A percentile compares a stretch with the other conserved stretches of the same genome.
phyloP scores from a whole-genome alignment of 495 filamentous ascomycete genomes.

The Penicillium riverlandense region DNA sequence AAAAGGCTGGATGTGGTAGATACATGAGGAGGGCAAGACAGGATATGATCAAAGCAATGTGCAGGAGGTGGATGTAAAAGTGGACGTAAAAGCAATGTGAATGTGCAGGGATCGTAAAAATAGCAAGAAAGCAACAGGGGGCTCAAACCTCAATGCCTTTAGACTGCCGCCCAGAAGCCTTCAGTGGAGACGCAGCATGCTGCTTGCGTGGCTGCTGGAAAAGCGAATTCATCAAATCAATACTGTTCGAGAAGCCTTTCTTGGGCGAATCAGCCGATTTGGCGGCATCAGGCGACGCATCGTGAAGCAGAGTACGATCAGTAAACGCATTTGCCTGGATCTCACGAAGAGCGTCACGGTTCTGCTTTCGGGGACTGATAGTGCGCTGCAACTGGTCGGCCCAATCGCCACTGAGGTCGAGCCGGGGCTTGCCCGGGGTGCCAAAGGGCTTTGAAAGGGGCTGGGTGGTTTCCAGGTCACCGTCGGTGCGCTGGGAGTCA shows the following conservation, averaged over 20 bases:
- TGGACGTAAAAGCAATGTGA: constrained; percentile 1
- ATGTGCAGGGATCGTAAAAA: constrained; percentile 17
- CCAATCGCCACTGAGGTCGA: constrained; percentile 64
- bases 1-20: constrained; percentile 7
- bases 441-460: constrained; percentile 34
- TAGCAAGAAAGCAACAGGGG: constrained; percentile 30
- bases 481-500: constrained; percentile 32
- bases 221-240: constrained; percentile 88
- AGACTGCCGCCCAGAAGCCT: constrained; percentile 39
- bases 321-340: constrained; percentile 50
- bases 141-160: constrained; percentile 70
- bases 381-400: constrained; percentile 85
- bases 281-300: constrained; percentile 23
- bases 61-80: constrained; percentile 7
- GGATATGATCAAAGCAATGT: constrained; percentile 4
- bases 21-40: constrained; percentile 13
- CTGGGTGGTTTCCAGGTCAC: constrained; percentile 40
- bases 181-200: constrained; percentile 26
- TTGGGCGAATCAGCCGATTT: constrained; percentile 29
- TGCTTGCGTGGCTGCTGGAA: constrained; percentile 49
- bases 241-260: constrained; percentile 64
- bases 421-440: constrained; percentile 54
- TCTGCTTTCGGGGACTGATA: constrained; percentile 81
- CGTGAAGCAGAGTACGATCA: constrained; percentile 25
- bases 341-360: constrained; percentile 60